Conservation (phyloP, 805 yeast genomes). For the Schwanniomyces sp. region DNA sequence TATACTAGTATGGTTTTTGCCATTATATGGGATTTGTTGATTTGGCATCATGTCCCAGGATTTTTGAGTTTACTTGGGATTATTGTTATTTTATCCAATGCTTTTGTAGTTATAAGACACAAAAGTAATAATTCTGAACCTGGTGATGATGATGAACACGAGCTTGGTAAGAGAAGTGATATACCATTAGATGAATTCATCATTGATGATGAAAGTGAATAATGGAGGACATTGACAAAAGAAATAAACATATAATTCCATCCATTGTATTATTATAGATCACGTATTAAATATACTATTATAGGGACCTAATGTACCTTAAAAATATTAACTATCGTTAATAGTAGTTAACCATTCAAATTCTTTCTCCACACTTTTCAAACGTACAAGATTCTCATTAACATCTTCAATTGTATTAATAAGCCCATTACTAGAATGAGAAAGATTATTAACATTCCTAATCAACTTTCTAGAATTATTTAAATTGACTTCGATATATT, state of each 20-base stretch:
- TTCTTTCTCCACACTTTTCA: constrained; percentile 19
- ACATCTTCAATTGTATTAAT: constrained; percentile 8
- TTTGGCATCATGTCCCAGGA: constrained; percentile 76
- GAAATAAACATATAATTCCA: neutral
- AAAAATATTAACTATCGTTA: neutral
- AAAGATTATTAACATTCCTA: constrained; percentile 12
- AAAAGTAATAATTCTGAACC: constrained; percentile 21
- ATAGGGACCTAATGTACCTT: neutral
- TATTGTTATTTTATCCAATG: constrained; percentile 62
- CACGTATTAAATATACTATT: neutral
- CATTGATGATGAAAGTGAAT: constrained; percentile 23
- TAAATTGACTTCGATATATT: constrained; percentile 37
- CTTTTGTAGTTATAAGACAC: constrained; percentile 55
- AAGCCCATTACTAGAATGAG: constrained; percentile 3
- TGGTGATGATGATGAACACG: constrained; percentile 6
- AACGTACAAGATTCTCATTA: constrained; percentile 15
- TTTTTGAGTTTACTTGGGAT: constrained; percentile 70
- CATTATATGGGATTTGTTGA: constrained; percentile 64
- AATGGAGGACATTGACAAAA: neutral
- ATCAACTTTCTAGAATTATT: constrained; percentile 38
- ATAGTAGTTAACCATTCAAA: constrained; percentile 20
- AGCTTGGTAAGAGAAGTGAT: constrained; percentile 4
- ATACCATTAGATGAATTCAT: constrained; percentile 28
- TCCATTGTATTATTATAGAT: neutral
- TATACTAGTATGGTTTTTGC: constrained; percentile 82